Base-by-base conservation (phyloP, 2,329 filamentous ascomycete genomes). In the Arachnomyces sp. region DNA sequence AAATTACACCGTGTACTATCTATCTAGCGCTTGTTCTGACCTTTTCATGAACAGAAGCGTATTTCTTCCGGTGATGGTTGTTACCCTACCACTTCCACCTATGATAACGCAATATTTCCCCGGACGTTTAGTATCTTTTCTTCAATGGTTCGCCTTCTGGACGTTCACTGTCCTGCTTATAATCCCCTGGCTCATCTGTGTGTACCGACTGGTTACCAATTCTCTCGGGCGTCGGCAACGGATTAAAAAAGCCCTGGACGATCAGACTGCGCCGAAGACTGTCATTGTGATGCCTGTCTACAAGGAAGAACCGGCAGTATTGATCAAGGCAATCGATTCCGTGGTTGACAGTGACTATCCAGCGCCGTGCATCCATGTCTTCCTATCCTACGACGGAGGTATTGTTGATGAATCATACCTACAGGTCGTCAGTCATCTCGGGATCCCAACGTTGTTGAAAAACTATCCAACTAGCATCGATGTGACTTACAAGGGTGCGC, bases 201-300 rank as follows among this genome's bases (percentile, higher is more conserved):
- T 96, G 41, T 95, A 93, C 57, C 84, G 93, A 55, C 76, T 95
- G 4, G 84, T 94, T 42, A 94, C 86, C 7, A 84, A 92, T 52
- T 84, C 86, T 28, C 72, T 96, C 17, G 89, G 90, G 15, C 78
- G 87, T 48, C 81, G 75, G 31, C 87, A 86, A 59, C 77, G 83
- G 38, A 86, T 95, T 57, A 89, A 93, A 59, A 77, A 86, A 48
- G 78, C 87, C 1, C 74, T 95, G 37, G 86, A 95, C 59, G 86
- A 93, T 57, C 69, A 77, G 2, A 88, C 82, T 1, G 89, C 92
- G 0, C 92, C 90, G 2, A 96, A 96, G 63, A 84, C 94, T 12
- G 87, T 95, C 47, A 84, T 96, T 44, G 83, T 96, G 43, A 95
- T 96, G 88, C 92, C 90, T 3, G 93, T 89, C 56, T 96, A 95